Conservation (phyloP, 2,329 filamentous ascomycete species). For the Xylaria sp. region DNA sequence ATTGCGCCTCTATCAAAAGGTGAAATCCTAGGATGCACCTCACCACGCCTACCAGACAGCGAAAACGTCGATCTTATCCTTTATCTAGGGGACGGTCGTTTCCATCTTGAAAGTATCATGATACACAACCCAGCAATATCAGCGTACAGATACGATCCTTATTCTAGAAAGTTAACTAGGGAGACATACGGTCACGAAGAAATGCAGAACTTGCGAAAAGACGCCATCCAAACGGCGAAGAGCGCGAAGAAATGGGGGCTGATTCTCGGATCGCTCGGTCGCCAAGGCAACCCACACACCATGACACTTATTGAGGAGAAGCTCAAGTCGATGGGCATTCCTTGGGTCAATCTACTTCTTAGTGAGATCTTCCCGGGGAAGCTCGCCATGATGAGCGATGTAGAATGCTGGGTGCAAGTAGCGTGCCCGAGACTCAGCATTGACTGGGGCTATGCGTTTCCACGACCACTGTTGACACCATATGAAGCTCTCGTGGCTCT, state of each 20-base stretch:
- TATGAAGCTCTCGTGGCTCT: constrained; percentile 96
- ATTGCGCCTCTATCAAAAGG: constrained; percentile 93
- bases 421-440: constrained; percentile 97
- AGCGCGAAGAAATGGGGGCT: constrained; percentile 90
- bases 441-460: constrained; percentile 98
- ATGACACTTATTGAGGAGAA: constrained; percentile 86
- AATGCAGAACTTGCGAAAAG: constrained; percentile 82
- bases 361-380: constrained; percentile 98
- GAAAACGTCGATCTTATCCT: constrained; percentile 69
- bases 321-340: constrained; percentile 76
- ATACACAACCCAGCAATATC: constrained; percentile 94
- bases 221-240: constrained; percentile 80
- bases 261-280: constrained; percentile 89
- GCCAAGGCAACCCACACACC: constrained; percentile 95
- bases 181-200: constrained; percentile 93
- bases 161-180: constrained; percentile 88
- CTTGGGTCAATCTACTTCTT: constrained; percentile 85
- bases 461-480: constrained; percentile 86
- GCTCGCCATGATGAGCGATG: constrained; percentile 89
- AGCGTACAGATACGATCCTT: constrained; percentile 96
- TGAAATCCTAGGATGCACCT: constrained; percentile 97
- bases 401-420: constrained; percentile 98
- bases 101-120: constrained; percentile 96
- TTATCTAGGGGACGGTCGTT: constrained; percentile 51
- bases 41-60: constrained; percentile 72